Evolutionary conservation across 2,329 filamentous ascomycete genomes (phyloP), one percentile per base, ranked within the genome.

Genomic region (Gliomastix tumulicola): DNA sequence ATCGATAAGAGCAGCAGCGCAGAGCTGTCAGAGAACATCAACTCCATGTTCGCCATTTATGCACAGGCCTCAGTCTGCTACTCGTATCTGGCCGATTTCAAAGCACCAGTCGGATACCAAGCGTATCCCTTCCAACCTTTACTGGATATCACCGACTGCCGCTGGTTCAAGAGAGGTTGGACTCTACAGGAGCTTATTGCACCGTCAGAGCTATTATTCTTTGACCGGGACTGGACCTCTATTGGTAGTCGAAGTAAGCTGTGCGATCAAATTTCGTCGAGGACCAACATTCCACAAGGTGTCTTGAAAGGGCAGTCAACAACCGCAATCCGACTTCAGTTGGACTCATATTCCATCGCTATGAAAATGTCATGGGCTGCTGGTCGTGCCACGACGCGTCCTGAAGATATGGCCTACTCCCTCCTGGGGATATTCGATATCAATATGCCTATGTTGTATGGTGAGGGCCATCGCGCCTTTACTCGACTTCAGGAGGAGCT

Each of bases 361-460:
- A n/a, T n/a, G n/a, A n/a, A n/a, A n/a, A n/a, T 56, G 35, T 48
- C 43, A 3, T 56, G 54, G 54, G 52, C 54, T 3, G 39, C 51
- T 6, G 30, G 41, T 5, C 42, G 53, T 4, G 34, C 33, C 12
- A 53, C 52, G 2, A 49, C 50, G 7, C 43, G 49, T 5, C 23
- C 32, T 1, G 54, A 57, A 15, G 54, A 57, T 20, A 32, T 45
- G 7, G 53, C 54, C 3, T 57, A 57, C 32, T 52, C 46, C 13
- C 33, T 56, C 12, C 30, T 56, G 9, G 54, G 54, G 5, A 36
- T 56, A 1, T 56, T 56, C 32, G 46, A 44, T 28, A 42, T 55
- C 33, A 50, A 53, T 20, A 54, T 56, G 52, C 44, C 52, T 1
- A 35, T 54, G 2, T 27, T 56, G 0, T 56, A 56, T 11, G 53